Evolutionary conservation across 768 basidiomycete genomes (phyloP), one percentile per base, ranked within the genome.

Genomic region (Pulveroboletus sp.): DNA sequence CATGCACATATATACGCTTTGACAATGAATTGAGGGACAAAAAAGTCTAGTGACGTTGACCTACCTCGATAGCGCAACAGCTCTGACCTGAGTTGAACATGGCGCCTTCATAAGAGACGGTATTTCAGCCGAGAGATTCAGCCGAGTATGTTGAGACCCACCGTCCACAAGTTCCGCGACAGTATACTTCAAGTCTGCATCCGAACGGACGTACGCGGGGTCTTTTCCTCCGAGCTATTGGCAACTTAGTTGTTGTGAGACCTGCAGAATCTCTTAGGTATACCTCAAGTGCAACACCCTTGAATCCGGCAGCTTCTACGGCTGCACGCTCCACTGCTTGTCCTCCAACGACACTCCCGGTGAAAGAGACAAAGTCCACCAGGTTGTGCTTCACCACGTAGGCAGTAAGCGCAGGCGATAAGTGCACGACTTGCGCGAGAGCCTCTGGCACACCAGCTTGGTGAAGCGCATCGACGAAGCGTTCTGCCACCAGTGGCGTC

Each of bases 31-130:
- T 10, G 17, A 37, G 30, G 1, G 5, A 15, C 33, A 26, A 45
- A 32, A 28, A 26, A 15, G 14, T 26, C 18, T 18, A 14, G n/a
- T 31, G 37, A 26, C 21, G 37, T 30, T 32, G 6, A 61, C 72
- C 14, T 53, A 87, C 89, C 75, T 99, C 96, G 52, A 98, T 74
- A 0, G 88, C 83, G 63, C 95, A 97, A 68, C 95, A 98, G 56
- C 92, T 94, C 70, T 99, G 96, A 2, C 96, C 96, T 14, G 94
- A 93, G 69, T 98, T 98, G 76, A 93, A 99, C 71, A 94, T 84
- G 5, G 92, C 86, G 33, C 92, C 89, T 92, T 58, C 1, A 36
- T 18, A 32, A 38, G 24, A 26, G 18, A 26, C 18, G 5, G 18
- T 1, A 8, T 11, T 21, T 51, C 5, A 48, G 35, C 30, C 42